phyloP scores from a whole-genome alignment of 495 filamentous ascomycete genomes.

The Bryoglossum gracile region DNA sequence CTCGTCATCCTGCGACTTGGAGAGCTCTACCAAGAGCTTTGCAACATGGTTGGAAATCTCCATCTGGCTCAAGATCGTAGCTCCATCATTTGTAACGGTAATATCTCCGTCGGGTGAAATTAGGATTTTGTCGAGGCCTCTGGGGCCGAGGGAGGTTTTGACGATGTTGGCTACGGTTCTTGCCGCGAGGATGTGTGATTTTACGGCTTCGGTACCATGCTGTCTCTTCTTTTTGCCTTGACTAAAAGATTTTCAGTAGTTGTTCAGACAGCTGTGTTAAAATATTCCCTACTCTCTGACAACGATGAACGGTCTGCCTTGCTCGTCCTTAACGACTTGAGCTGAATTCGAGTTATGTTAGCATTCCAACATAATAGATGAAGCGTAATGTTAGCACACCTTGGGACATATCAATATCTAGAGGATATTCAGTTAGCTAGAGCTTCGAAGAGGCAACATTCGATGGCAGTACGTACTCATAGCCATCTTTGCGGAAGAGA shows the following conservation, averaged over 20 bases:
- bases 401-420: constrained; percentile 71
- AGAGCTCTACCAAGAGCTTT: constrained; percentile 94
- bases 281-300: constrained; percentile 86
- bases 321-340: constrained; percentile 70
- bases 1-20: constrained; percentile 97
- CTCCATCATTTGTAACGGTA: constrained; percentile 98
- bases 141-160: constrained; percentile 91
- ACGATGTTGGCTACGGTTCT: constrained; percentile 95
- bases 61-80: constrained; percentile 97
- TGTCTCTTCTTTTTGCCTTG: constrained; percentile 98
- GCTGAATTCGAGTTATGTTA: constrained; percentile 30
- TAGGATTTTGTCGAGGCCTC: constrained; percentile 97
- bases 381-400: constrained; percentile 38
- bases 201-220: constrained; percentile 93
- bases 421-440: constrained; percentile 18
- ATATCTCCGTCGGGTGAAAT: constrained; percentile 99
- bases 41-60: constrained; percentile 98
- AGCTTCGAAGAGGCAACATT: constrained; percentile 28
- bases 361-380: not conserved
- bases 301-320: constrained; percentile 94
- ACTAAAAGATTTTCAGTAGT: constrained; percentile 39
- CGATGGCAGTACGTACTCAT: constrained; percentile 23
- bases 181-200: constrained; percentile 94
- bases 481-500: constrained; percentile 22
- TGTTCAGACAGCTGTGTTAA: constrained; percentile 1